Conservation (phyloP, 352 stramenopile genomes). For the Phytophthora quininea region DNA sequence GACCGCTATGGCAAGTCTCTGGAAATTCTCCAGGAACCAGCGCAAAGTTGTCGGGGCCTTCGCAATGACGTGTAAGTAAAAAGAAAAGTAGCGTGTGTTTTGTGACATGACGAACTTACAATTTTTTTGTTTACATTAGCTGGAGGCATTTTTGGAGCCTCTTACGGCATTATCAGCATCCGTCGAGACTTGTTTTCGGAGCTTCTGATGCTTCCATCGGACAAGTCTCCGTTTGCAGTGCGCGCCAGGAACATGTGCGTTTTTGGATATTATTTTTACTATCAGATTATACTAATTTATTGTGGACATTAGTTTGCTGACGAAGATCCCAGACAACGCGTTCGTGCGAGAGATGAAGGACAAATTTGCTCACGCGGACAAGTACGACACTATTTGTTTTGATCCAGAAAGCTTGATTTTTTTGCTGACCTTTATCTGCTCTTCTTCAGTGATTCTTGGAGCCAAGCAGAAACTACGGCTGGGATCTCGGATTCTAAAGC, state of each 20-base stretch:
- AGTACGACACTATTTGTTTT: conserved; percentile 36
- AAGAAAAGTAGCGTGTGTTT: too few species aligned
- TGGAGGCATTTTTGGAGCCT: conserved; percentile 60
- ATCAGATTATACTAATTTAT: not conserved
- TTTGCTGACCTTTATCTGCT: not conserved
- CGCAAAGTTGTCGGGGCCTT: conserved; percentile 42
- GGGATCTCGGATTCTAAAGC: conserved; percentile 18
- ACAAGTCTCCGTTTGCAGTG: conserved; percentile 70
- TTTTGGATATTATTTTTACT: conserved; percentile 6
- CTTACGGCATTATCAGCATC: conserved; percentile 75
- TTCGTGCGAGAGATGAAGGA: conserved; percentile 65
- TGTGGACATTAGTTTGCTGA: conserved; percentile 36
- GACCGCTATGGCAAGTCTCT: conserved; percentile 35
- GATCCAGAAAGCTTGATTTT: not conserved
- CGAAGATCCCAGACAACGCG: conserved; percentile 49
- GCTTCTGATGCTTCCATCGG: conserved; percentile 64
- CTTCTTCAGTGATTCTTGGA: conserved; percentile 57
- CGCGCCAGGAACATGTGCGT: conserved; percentile 54
- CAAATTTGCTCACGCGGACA: conserved; percentile 55
- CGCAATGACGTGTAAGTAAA: conserved; percentile 46
- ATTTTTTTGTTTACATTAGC: too few species aligned
- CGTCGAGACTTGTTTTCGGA: conserved; percentile 71
- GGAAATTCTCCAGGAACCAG: conserved; percentile 51
- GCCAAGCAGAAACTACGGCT: conserved; percentile 16
- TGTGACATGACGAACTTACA: too few species aligned